Evolutionary conservation across 1,284 basidiomycete genomes (phyloP).

Genomic region (Tilletia caries): DNA sequence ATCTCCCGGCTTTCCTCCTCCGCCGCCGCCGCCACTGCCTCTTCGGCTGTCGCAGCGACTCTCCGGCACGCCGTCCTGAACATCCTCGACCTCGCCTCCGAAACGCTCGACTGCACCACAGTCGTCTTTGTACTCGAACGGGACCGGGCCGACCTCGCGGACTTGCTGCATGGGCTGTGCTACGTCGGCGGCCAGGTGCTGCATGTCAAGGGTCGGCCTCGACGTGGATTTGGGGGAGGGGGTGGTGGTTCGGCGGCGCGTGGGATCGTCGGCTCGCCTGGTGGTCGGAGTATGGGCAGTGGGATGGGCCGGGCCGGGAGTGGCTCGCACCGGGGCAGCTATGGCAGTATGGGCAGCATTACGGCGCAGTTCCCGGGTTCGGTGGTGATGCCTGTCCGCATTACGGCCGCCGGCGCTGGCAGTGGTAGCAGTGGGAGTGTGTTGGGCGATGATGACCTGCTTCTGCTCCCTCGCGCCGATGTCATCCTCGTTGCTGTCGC

Average conservation of each 20-base stretch:
- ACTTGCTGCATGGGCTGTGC: slow-evolving; percentile 8
- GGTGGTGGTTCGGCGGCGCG: neutral
- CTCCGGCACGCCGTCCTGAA: slow-evolving; percentile 5
- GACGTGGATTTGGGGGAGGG: neutral
- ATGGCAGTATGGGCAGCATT: neutral
- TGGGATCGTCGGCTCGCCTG: neutral
- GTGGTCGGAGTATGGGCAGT: neutral
- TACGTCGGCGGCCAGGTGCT: slow-evolving; percentile 9
- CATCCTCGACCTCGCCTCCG: slow-evolving; percentile 13
- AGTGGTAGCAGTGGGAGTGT: neutral
- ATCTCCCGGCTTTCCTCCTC: neutral
- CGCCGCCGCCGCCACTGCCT: neutral
- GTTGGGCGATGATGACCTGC: neutral
- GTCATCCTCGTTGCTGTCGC: slow-evolving; percentile 11
- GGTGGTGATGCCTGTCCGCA: slow-evolving; percentile 8
- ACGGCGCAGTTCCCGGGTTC: neutral
- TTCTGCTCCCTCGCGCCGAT: slow-evolving; percentile 3
- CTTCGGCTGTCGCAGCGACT: neutral
- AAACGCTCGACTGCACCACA: neutral
- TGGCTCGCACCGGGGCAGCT: neutral
- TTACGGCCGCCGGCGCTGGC: neutral
- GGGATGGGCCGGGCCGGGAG: neutral
- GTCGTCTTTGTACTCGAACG: slow-evolving; percentile 9
- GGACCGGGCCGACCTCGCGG: neutral
- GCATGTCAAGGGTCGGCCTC: slow-evolving; percentile 8